Base-by-base conservation (phyloP, 176 grass and related monocot genomes). In the Bonia amplexicaulis region DNA sequence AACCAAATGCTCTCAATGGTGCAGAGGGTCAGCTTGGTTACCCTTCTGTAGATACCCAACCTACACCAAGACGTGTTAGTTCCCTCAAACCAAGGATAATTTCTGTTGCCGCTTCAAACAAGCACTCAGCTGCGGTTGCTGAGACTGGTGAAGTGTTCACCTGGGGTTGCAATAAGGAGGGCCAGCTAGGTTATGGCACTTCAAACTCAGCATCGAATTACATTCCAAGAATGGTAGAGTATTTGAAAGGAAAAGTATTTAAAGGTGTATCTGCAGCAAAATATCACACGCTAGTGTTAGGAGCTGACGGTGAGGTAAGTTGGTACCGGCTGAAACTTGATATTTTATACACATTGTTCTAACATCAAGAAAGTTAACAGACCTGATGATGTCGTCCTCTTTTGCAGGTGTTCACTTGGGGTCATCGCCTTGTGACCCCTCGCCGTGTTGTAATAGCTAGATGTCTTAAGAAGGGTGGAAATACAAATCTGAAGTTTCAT, bases 21-120 rank as follows among this genome's bases (percentile, higher is more conserved):
- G 78, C 88, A 99, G 97, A 99, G 90, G 97, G 97, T 69, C 97
- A 99, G 84, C 93, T 99, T 86, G 97, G 97, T 57, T 99, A 96
- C 90, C 92, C 97, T 88, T 96, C 97, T 66, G 88, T 99, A 11
- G 97, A 99, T 78, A 99, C 97, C 82, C 97, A 99, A 86, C 76
- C 90, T 81, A 96, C 97, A 84, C 97, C 97, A 78, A 82, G 93
- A 19, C 88, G 93, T 65, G 93, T 99, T 37, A 90, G 78, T 83
- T 96, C 91, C 35, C 84, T 99, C n/a, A 96, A 87, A 67, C 73
- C 66, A 82, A 93, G 90, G 73, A 90, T 99, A 66, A 63, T 93
- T 94, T 71, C 91, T 76, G 93, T 99, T 74, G 96, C 96, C 49
- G 93, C 93, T 92, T 93, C 93, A 74, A 99, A 95, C 75, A 99